Base-by-base conservation (phyloP, 108 stramenopile genomes). In the Bacterosira constricta region DNA sequence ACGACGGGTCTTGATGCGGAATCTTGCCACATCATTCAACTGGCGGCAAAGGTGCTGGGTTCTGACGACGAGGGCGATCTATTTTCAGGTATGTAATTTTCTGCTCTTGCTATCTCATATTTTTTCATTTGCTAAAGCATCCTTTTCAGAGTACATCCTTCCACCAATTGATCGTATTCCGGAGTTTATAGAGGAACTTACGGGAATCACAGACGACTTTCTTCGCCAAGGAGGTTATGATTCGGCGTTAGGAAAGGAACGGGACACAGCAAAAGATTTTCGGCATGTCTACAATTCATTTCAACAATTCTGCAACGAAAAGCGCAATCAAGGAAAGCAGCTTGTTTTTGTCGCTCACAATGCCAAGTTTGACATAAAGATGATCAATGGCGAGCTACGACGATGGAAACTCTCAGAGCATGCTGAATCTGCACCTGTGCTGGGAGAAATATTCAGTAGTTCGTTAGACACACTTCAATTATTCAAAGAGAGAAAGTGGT, bases 131-230 rank as follows among this genome's bases (percentile, higher is more conserved):
- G n/a, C n/a, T n/a, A n/a, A n/a, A n/a, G n/a, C n/a, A n/a, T n/a
- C n/a, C n/a, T n/a, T n/a, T n/a, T n/a, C n/a, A 59, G 76, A 77
- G 20, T 77, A 77, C 42, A 46, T 72, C n/a, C 62, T 77, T 15
- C 76, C 76, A 12, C 76, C 76, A 36, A 64, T 72, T 10, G 57
- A 66, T 32, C 27, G 56, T 20, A 46, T 77, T 35, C 71, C 76
- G 3, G 8, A 30, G 20, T 37, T 39, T 12, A 72, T 77, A 44
- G 76, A 71, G 52, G 47, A 71, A 27, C 29, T 77, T 11, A 77
- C 69, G 31, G 69, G 69, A 10, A 77, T 77, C 20, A 64, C 69
- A 1, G 69, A 77, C 42, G 61, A 62, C 42, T 77, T 72, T 39
- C 63, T 77, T 44, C 38, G 76, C 36, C 31, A 25, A 4, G 76